These are phyloP conservation scores for Lecanoromycetidae sp. DNA, from an alignment of 2,329 filamentous ascomycete genomes.

Conservation along the genomic window DNA sequence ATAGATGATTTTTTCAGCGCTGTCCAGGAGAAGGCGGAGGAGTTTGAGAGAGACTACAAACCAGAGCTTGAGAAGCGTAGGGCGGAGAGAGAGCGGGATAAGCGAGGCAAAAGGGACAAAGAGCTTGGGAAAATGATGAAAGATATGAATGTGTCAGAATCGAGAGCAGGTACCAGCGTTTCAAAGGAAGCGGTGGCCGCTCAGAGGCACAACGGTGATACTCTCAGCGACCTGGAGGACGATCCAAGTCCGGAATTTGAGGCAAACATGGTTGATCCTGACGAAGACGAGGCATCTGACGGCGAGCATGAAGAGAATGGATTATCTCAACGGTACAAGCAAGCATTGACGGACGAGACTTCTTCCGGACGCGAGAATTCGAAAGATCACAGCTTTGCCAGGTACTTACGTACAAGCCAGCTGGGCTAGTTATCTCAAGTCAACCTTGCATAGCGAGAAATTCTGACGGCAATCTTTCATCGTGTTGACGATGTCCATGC, in stretches of 20 bases:
- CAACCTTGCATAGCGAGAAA: background rate
- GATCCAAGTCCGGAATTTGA: conserved; percentile 41
- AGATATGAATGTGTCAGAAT: conserved; percentile 59
- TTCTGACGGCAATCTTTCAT: background rate
- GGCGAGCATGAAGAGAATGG: conserved; percentile 50
- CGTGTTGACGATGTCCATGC: no score
- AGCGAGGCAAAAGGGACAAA: conserved; percentile 58
- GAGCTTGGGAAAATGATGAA: conserved; percentile 91
- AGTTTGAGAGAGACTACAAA: conserved; percentile 83
- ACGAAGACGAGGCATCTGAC: conserved; percentile 43
- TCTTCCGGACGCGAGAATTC: conserved; percentile 25
- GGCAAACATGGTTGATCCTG: conserved; percentile 34
- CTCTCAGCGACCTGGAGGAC: conserved; percentile 39
- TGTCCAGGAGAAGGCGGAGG: conserved; percentile 71
- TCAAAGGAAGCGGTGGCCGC: conserved; percentile 14
- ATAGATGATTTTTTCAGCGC: conserved; percentile 89
- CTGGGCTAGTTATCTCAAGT: conserved; percentile 1
- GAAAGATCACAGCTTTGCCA: conserved; percentile 40
- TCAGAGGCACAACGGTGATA: conserved; percentile 29
- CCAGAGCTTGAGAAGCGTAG: conserved; percentile 76
- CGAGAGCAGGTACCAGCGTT: conserved; percentile 7
- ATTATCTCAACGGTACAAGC: conserved; percentile 63
- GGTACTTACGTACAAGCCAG: conserved; percentile 29
- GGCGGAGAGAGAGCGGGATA: conserved; percentile 62
- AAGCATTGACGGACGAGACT: conserved; percentile 51